Conservation (phyloP, 2,329 filamentous ascomycete species). For the Fusarium sp. region DNA sequence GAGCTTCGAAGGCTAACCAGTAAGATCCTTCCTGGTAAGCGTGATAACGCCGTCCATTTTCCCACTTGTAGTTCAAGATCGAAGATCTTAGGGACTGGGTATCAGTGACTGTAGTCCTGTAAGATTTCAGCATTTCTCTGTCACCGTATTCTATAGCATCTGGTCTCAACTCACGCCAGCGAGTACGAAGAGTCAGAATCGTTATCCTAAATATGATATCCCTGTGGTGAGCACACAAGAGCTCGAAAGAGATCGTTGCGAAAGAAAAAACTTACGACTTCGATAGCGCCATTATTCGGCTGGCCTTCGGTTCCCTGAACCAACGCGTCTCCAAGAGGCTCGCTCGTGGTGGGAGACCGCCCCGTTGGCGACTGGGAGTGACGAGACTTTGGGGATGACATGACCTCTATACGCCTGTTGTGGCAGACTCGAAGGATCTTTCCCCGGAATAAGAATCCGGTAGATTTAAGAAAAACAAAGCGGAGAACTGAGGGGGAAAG, state of each 20-base stretch:
- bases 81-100: slow-evolving; percentile 34
- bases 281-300: slow-evolving; percentile 5
- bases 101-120: slow-evolving; percentile 24
- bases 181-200: slow-evolving; percentile 34
- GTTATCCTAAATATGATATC: background rate
- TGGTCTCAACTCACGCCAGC: background rate
- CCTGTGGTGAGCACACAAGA: background rate
- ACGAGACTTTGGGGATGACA: background rate
- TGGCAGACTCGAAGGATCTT: background rate
- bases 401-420: background rate
- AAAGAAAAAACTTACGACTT: slow-evolving; percentile 11
- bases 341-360: background rate
- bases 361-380: background rate
- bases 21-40: slow-evolving; percentile 59
- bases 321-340: background rate
- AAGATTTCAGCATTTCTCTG: accelerated
- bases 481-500: background rate
- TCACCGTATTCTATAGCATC: accelerated
- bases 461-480: background rate
- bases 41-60: slow-evolving; percentile 63
- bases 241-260: accelerated
- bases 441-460: background rate
- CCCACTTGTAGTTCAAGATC: slow-evolving; percentile 49
- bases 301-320: background rate
- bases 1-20: slow-evolving; percentile 7